A percentile compares a stretch with the other conserved stretches of the same genome.
phyloP scores from a whole-genome alignment of 139 green algal species.

The Chlorella sp. region DNA sequence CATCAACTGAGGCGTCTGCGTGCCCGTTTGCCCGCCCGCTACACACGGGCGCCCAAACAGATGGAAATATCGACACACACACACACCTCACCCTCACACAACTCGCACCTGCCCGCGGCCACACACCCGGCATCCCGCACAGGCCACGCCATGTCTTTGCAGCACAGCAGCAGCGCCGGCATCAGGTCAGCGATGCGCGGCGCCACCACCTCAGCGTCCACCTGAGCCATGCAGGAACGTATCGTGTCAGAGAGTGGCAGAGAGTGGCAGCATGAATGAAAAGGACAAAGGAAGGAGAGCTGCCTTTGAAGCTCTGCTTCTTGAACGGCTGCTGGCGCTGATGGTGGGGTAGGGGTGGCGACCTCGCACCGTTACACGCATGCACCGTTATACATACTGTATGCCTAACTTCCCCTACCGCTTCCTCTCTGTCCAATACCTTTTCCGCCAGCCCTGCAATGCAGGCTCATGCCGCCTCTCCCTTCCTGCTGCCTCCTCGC shows the following conservation, averaged over 20 bases:
- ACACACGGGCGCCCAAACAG: too few species aligned
- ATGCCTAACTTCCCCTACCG: too few species aligned
- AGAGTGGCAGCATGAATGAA: neutral
- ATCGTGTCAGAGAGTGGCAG: too few species aligned
- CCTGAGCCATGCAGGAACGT: too few species aligned
- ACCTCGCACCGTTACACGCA: neutral
- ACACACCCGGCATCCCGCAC: conserved; percentile 59
- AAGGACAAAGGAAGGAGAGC: neutral
- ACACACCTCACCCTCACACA: too few species aligned
- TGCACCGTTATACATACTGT: neutral
- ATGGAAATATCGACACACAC: too few species aligned
- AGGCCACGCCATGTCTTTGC: conserved; percentile 83
- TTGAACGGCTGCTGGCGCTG: neutral
- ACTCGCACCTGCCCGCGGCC: conserved; percentile 49
- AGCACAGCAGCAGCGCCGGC: conserved; percentile 54
- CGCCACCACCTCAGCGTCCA: conserved; percentile 48
- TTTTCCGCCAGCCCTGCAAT: neutral
- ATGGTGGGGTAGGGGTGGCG: neutral
- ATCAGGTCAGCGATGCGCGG: conserved; percentile 66
- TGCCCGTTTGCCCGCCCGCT: conserved; percentile 7
- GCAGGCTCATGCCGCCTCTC: neutral
- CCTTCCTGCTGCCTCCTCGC: neutral
- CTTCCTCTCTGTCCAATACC: neutral
- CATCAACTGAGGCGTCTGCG: neutral
- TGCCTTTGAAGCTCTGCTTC: neutral